A percentile compares a stretch with the other conserved stretches of the same genome.
These are phyloP conservation scores for Pseudocercospora fijiensis DNA, from an alignment of 2,329 filamentous ascomycete genomes.

Conservation along the genomic window DNA sequence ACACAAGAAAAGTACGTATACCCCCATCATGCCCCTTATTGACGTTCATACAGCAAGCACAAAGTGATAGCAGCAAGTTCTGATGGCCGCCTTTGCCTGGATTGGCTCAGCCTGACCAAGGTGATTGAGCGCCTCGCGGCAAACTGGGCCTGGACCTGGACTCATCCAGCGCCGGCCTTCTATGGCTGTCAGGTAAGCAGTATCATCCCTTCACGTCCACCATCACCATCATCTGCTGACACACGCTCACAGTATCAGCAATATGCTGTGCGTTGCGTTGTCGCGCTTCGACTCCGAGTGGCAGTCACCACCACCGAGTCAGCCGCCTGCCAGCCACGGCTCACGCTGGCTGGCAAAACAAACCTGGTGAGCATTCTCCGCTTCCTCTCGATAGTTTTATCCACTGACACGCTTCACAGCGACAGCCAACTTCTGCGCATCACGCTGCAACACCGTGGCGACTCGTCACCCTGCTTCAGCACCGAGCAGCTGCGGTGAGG, in stretches of 20 bases:
- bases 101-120: background rate
- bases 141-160: background rate
- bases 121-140: background rate
- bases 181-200: constrained; percentile 1
- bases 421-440: background rate
- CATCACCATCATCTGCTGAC: background rate
- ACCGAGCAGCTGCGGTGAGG: background rate
- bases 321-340: background rate
- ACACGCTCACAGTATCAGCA: background rate
- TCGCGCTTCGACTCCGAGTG: background rate
- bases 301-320: background rate
- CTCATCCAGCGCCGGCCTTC: background rate
- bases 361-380: background rate
- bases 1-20: background rate
- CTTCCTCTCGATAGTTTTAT: background rate
- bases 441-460: background rate
- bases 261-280: background rate
- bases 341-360: background rate
- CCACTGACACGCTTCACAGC: background rate
- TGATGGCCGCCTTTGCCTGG: background rate
- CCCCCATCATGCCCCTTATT: background rate
- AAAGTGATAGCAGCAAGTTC: constrained; percentile 2
- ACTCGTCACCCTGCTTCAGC: background rate
- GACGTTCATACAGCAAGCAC: background rate
- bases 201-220: background rate